phyloP scores from a whole-genome alignment of 2,329 filamentous ascomycete species.

The Pseudogymnoascus sp. region DNA sequence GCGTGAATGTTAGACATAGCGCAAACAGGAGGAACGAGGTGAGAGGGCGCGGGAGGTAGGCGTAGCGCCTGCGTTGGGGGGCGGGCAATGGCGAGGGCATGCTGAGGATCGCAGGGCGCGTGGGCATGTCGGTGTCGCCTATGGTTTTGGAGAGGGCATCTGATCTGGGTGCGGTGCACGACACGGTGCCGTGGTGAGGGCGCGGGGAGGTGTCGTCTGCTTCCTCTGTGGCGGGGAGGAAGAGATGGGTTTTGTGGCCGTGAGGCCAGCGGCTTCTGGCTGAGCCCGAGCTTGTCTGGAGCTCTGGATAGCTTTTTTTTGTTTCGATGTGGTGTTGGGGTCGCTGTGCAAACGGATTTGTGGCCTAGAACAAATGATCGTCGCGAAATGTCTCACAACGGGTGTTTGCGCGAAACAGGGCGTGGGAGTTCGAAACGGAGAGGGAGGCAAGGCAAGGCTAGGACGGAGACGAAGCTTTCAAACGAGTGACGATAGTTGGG shows the following conservation, averaged over 20 bases:
- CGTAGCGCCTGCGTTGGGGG: not conserved
- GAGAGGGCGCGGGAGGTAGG: not conserved
- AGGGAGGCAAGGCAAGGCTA: not conserved
- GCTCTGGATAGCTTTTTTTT: not conserved
- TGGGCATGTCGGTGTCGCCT: conserved; percentile 3
- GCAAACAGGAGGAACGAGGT: not conserved
- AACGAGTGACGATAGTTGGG: not conserved
- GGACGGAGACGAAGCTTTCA: not conserved
- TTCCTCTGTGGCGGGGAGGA: not conserved
- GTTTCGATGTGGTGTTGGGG: not conserved
- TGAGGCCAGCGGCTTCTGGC: not conserved
- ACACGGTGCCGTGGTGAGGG: not conserved
- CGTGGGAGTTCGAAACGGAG: not conserved
- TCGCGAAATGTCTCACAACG: not conserved
- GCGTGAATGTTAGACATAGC: not conserved
- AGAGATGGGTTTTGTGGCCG: not conserved
- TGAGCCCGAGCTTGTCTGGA: not conserved
- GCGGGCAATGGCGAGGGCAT: not conserved
- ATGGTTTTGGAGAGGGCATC: not conserved
- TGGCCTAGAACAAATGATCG: not conserved
- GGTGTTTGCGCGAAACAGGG: not conserved
- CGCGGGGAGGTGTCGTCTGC: not conserved
- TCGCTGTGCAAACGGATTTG: not conserved
- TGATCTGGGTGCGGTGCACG: not conserved
- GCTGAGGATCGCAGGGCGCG: not conserved